Base-by-base conservation (phyloP, 768 basidiomycete genomes). In the Saitozyma podzolica region DNA sequence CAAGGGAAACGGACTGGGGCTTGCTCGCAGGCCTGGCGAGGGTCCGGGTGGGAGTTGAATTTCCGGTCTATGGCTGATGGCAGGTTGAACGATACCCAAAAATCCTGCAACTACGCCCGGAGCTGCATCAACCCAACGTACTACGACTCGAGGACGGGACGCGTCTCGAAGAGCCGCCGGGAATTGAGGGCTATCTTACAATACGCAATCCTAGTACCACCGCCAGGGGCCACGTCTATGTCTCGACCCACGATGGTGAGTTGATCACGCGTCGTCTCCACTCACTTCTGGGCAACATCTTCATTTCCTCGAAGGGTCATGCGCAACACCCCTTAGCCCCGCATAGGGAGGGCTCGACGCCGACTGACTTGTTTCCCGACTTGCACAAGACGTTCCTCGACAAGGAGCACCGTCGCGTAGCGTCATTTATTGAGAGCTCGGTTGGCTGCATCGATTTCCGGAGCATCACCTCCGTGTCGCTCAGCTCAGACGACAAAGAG, bases 161-260 rank as follows among this genome's bases (percentile, higher is more conserved):
- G 16, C 80, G 76, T 45, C 73, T 93, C n/a, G 79, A 84, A 41
- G 91, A 94, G 69, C 94, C 94, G 1, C 86, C 88, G 0, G 85
- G 86, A 0, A 82, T 95, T 52, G 94, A 97, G 79, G 94, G 94
- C 2, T 95, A 90, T 79, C 81, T 94, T n/a, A 59, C 53, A 42
- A 54, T 67, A 41, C 64, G 67, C 42, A 74, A 64, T n/a, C n/a
- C n/a, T 16, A 56, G 59, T 6, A 17, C 53, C 1, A 39, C 66
- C 9, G 42, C 59, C 43, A 73, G 64, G 51, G 68, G 67, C 20
- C 61, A 63, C 19, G 54, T 77, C 14, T 78, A 70, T 50, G 48
- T 76, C 11, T 54, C 73, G 0, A 63, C 69, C 3, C 68, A 76
- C 58, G 70, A 72, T 45, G 77, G 76, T 9, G n/a, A n/a, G n/a